These are phyloP conservation scores for Elsinoe australis DNA, from an alignment of 2,329 filamentous ascomycete genomes.

Conservation along the genomic window DNA sequence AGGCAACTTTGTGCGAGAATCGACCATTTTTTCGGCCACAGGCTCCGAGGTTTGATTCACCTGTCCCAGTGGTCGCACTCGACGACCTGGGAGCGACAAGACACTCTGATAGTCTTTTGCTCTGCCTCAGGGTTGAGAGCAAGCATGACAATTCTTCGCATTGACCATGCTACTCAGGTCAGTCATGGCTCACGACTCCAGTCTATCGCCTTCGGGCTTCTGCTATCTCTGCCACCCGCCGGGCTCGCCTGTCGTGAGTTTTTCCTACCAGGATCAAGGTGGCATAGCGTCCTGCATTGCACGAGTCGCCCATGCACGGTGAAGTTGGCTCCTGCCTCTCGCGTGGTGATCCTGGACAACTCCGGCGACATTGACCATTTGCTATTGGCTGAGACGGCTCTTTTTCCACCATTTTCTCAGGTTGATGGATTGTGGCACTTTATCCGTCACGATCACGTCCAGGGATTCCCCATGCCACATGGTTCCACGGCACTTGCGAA, in stretches of 20 bases:
- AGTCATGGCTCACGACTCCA: not conserved
- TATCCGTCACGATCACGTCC: not conserved
- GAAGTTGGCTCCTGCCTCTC: constrained; percentile 11
- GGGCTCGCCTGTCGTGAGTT: constrained; percentile 2
- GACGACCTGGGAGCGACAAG: too few species aligned
- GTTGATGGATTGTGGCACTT: constrained; percentile 7
- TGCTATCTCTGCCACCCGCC: constrained; percentile 14
- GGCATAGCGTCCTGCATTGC: not conserved
- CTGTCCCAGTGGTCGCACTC: constrained; percentile 5
- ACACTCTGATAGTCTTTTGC: too few species aligned
- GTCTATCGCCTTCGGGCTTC: not conserved
- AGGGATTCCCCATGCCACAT: constrained; percentile 12
- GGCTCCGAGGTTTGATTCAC: constrained; percentile 11
- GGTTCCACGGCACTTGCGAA: not conserved
- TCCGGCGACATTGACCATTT: not conserved
- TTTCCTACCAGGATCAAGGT: not conserved
- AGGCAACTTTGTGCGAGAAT: constrained; percentile 12
- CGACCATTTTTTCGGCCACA: not conserved
- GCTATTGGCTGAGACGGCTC: constrained; percentile 3
- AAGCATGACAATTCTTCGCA: constrained; percentile 5
- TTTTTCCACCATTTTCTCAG: constrained; percentile 5
- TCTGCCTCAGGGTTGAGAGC: not conserved
- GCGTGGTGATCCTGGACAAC: constrained; percentile 1
- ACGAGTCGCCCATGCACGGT: constrained; percentile 7
- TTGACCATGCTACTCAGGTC: not conserved